Conservation (phyloP, 164 flowering plant genomes). For the Taxillus chinensis region DNA sequence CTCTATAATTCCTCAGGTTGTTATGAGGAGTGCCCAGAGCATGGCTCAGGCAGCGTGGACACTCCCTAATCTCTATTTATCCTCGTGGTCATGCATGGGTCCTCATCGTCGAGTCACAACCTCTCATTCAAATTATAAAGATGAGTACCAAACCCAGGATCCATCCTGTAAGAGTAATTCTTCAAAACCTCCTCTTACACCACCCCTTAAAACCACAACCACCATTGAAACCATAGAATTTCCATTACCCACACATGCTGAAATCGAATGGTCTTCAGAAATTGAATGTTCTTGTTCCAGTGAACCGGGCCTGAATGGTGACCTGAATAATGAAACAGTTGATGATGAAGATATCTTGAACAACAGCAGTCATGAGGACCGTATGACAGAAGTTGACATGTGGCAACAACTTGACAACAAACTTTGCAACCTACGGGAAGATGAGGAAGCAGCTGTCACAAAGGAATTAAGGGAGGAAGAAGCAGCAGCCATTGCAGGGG, state of each 20-base stretch:
- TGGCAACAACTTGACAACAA: slow-evolving; percentile 77
- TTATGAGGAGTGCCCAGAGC: slow-evolving; percentile 84
- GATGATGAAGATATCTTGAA: slow-evolving; percentile 31
- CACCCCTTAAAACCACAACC: slow-evolving; percentile 17
- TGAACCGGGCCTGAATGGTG: slow-evolving; percentile 13
- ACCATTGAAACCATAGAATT: slow-evolving; percentile 22
- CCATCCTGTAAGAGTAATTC: slow-evolving; percentile 20
- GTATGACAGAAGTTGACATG: slow-evolving; percentile 75
- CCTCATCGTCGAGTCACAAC: slow-evolving; percentile 55
- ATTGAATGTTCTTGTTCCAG: slow-evolving; percentile 23
- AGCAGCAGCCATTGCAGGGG: slow-evolving; percentile 63
- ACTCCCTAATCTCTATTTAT: slow-evolving; percentile 47
- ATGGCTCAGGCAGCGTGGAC: slow-evolving; percentile 89
- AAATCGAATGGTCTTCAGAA: slow-evolving; percentile 38
- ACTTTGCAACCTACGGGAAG: slow-evolving; percentile 32
- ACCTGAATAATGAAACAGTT: slow-evolving; percentile 16
- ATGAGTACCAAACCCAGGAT: slow-evolving; percentile 18
- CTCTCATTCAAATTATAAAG: slow-evolving; percentile 19
- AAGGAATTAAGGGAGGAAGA: slow-evolving; percentile 75
- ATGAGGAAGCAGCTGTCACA: slow-evolving; percentile 32
- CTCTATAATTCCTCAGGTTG: slow-evolving; percentile 40
- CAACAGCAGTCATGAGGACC: slow-evolving; percentile 32
- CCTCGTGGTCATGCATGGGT: slow-evolving; percentile 95
- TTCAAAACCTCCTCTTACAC: slow-evolving; percentile 33
- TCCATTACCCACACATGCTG: slow-evolving; percentile 34